Base-by-base conservation (phyloP, 768 basidiomycete species). In the Mycena haematopus region DNA sequence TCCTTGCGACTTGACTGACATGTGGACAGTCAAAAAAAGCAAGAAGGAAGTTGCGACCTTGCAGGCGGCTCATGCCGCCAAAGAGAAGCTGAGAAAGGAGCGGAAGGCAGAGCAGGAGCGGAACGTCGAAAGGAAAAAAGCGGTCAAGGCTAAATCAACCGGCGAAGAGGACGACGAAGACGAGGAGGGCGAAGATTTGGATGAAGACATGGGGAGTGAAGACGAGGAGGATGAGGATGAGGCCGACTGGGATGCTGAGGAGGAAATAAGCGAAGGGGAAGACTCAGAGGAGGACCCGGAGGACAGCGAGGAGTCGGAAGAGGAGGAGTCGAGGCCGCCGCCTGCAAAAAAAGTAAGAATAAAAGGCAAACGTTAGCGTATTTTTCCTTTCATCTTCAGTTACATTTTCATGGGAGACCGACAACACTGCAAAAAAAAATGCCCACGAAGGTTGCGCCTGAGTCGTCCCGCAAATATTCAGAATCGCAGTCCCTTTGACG, bases 81-180 rank as follows among this genome's bases (percentile, higher is more conserved):
- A 91, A 70, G 89, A 87, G 65, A 89, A 83, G 72, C 73, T 93
- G 46, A 84, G 87, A 66, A 89, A 90, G 69, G 82, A 93, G 68
- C 82, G 95, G 65, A 80, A 91, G 67, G 90, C 91, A 62, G 93
- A 97, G 72, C 97, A 99, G 72, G 95, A 94, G 72, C 83, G 84
- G 56, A 99, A 99, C 75, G 92, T 99, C 6, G 82, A 85, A 51
- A 84, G 89, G 51, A 99, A 99, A 78, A 90, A 90, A 74, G 70
- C 66, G 74, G 70, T 66, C 68, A 73, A 66, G 75, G 67, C 25
- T 63, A 53, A 33, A 70, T 55, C 58, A 65, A 62, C 69, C 3
- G 74, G 75, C 40, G 78, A 75, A 25, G 73, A 76, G 11, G 79
- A 74, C 11, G 76, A 73, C 2, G 80, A 78, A 0, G 79, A 76